Percentiles rank a stretch among this genome's conserved stretches.
Conservation (phyloP, 2,329 filamentous ascomycete species). For the Xylariaceae sp. region DNA sequence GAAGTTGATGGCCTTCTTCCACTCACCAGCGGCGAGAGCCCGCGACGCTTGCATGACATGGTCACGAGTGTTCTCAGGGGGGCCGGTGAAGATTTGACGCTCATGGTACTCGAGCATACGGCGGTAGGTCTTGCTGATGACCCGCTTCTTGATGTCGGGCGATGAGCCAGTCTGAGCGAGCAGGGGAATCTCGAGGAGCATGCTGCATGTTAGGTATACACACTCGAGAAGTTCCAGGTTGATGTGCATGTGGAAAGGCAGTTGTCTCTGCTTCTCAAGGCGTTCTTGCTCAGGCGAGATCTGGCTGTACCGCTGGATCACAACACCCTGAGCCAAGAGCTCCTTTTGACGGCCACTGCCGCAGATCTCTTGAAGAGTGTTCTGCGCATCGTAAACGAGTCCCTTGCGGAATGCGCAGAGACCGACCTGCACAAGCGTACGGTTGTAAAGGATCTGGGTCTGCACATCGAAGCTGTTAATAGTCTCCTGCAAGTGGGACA, state of each 20-base stretch:
- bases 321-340: constrained; percentile 92
- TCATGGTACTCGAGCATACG: constrained; percentile 99
- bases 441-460: constrained; percentile 98
- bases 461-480: constrained; percentile 95
- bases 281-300: constrained; percentile 97
- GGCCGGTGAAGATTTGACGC: constrained; percentile 97
- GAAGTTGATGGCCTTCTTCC: constrained; percentile 92
- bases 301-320: constrained; percentile 94
- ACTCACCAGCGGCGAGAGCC: constrained; percentile 91
- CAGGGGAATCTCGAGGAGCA: constrained; percentile 96
- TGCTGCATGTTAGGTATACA: constrained; percentile 97
- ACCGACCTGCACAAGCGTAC: constrained; percentile 93
- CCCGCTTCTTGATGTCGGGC: constrained; percentile 91
- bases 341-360: constrained; percentile 97
- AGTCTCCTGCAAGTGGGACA: constrained; percentile 97
- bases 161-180: constrained; percentile 95
- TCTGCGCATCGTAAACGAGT: constrained; percentile 95
- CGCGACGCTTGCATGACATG: constrained; percentile 99
- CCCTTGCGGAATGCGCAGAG: constrained; percentile 97
- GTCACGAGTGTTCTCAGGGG: constrained; percentile 96
- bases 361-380: constrained; percentile 95
- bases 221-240: constrained; percentile 97
- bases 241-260: constrained; percentile 99
- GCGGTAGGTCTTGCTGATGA: constrained; percentile 99
- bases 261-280: constrained; percentile 91